phyloP scores from a whole-genome alignment of 768 basidiomycete genomes.

The Mycena filopes region DNA sequence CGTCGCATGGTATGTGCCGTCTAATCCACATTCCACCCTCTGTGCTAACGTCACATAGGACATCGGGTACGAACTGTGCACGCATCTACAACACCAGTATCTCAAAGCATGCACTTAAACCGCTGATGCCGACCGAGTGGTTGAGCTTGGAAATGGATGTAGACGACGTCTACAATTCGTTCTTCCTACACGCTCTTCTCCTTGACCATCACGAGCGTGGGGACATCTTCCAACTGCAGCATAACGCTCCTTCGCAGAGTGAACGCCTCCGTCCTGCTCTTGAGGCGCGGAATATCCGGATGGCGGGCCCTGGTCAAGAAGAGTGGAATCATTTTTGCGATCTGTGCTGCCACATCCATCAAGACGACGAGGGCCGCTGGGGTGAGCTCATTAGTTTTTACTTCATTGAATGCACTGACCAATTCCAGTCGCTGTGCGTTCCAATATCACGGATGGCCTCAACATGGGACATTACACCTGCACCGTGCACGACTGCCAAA shows the following conservation, averaged over 20 bases:
- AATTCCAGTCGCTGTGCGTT: slow-evolving; percentile 3
- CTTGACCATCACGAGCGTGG: slow-evolving; percentile 33
- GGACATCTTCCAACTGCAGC: slow-evolving; percentile 28
- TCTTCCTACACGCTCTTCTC: slow-evolving; percentile 37
- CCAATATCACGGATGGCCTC: slow-evolving; percentile 7
- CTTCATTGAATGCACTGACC: not conserved
- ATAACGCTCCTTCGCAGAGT: slow-evolving; percentile 33
- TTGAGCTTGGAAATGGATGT: slow-evolving; percentile 23
- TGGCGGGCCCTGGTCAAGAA: slow-evolving; percentile 42
- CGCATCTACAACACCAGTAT: slow-evolving; percentile 40
- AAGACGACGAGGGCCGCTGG: slow-evolving; percentile 21
- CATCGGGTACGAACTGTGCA: slow-evolving; percentile 32
- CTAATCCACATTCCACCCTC: not conserved
- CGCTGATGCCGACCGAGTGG: slow-evolving; percentile 29
- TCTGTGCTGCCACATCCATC: slow-evolving; percentile 35
- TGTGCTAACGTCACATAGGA: slow-evolving; percentile 25
- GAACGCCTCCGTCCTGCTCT: slow-evolving; percentile 36
- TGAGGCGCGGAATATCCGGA: slow-evolving; percentile 36
- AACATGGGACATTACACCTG: slow-evolving; percentile 15
- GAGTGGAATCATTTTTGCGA: slow-evolving; percentile 45
- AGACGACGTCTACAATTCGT: slow-evolving; percentile 40
- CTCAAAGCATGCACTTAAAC: not conserved
- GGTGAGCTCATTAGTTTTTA: slow-evolving; percentile 2
- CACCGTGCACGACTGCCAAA: slow-evolving; percentile 5
- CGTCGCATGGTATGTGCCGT: slow-evolving; percentile 15